phyloP scores from a whole-genome alignment of 805 yeast genomes.

The Priceomyces haplophilus region DNA sequence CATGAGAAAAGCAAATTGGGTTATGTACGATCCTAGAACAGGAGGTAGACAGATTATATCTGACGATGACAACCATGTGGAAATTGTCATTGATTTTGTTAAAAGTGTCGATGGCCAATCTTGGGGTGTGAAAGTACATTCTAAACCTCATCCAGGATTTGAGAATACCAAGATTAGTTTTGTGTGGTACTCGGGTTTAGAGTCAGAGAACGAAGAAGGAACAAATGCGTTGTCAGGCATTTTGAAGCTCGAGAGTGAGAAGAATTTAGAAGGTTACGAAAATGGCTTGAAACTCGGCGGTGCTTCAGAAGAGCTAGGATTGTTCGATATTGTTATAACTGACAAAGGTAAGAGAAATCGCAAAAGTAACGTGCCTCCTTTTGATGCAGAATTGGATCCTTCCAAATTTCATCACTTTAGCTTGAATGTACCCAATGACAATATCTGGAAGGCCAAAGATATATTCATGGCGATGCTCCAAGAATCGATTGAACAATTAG shows the following conservation, averaged over 20 bases:
- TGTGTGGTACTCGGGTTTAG: slow-evolving; percentile 76
- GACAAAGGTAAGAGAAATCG: slow-evolving; percentile 50
- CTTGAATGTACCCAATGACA: slow-evolving; percentile 65
- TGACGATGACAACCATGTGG: slow-evolving; percentile 63
- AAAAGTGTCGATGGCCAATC: slow-evolving; percentile 67
- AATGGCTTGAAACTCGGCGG: slow-evolving; percentile 44
- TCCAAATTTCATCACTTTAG: slow-evolving; percentile 62
- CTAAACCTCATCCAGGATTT: slow-evolving; percentile 54
- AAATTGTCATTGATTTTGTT: slow-evolving; percentile 68
- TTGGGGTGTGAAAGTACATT: slow-evolving; percentile 77
- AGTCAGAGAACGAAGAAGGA: slow-evolving; percentile 42
- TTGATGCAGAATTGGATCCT: slow-evolving; percentile 52
- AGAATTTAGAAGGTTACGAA: slow-evolving; percentile 24
- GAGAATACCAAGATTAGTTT: slow-evolving; percentile 56
- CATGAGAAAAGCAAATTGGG: slow-evolving; percentile 78
- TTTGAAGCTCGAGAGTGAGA: slow-evolving; percentile 24
- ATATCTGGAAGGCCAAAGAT: slow-evolving; percentile 76
- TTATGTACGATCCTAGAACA: slow-evolving; percentile 75
- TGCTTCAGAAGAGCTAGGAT: slow-evolving; percentile 60
- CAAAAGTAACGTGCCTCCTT: slow-evolving; percentile 34
- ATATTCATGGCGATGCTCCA: slow-evolving; percentile 66
- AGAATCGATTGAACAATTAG: slow-evolving; percentile 57
- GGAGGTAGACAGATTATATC: slow-evolving; percentile 81
- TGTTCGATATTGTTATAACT: slow-evolving; percentile 57
- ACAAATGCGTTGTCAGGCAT: slow-evolving; percentile 17